These are phyloP conservation scores for Spathaspora boniae DNA, from an alignment of 805 yeast species.

Conservation along the genomic window DNA sequence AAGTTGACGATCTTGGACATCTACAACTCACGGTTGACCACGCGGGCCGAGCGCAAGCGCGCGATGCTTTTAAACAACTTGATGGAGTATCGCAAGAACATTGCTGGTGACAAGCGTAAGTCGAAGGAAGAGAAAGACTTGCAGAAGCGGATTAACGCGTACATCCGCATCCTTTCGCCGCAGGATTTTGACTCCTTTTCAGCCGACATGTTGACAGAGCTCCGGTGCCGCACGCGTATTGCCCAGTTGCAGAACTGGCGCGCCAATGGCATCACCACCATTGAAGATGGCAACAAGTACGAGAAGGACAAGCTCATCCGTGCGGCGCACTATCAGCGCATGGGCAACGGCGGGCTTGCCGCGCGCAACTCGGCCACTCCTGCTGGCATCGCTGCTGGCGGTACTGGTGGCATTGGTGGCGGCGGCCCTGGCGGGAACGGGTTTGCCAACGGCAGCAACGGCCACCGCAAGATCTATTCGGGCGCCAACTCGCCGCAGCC, in stretches of 20 bases:
- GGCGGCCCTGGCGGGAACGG: too few relatives aligned
- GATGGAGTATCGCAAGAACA: conserved; percentile 80
- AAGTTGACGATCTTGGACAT: conserved; percentile 85
- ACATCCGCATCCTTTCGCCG: conserved; percentile 74
- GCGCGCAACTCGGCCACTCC: conserved; percentile 19
- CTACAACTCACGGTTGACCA: conserved; percentile 82
- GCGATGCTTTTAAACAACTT: conserved; percentile 70
- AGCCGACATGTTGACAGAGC: conserved; percentile 71
- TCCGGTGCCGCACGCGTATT: conserved; percentile 74
- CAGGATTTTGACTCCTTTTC: conserved; percentile 76
- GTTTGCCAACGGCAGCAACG: conserved; percentile 12
- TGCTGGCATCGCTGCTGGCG: too few relatives aligned
- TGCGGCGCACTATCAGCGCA: conserved; percentile 57
- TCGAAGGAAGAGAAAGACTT: conserved; percentile 88
- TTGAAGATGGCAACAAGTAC: conserved; percentile 79
- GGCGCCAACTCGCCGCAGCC: conserved; percentile 35
- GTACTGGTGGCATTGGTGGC: conserved; percentile 16
- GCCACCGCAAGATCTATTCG: conserved; percentile 17
- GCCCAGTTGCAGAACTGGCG: conserved; percentile 94
- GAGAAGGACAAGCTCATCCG: conserved; percentile 84
- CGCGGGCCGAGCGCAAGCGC: conserved; percentile 92
- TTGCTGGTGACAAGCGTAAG: conserved; percentile 78
- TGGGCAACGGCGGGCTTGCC: conserved; percentile 36
- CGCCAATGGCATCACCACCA: conserved; percentile 76
- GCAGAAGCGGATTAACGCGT: conserved; percentile 71